These are phyloP conservation scores for Chlorella ohadii DNA, from an alignment of 139 green algal genomes.

Conservation along the genomic window DNA sequence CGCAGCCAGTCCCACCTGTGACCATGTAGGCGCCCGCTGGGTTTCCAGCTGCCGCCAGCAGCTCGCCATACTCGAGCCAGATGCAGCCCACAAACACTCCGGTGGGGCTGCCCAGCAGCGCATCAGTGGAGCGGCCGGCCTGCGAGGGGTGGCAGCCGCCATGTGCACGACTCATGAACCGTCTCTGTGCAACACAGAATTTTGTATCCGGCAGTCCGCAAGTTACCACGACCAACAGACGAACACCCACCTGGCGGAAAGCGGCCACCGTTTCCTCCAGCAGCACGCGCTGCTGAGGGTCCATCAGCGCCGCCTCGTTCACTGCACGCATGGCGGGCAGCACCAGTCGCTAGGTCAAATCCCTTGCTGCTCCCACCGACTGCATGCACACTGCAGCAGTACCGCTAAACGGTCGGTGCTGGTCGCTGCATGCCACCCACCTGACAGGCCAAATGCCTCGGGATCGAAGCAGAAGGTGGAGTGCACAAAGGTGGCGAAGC, in stretches of 20 bases:
- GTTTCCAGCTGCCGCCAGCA: constrained; percentile 58
- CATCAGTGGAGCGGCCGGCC: constrained; percentile 10
- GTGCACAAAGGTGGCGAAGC: constrained; percentile 75
- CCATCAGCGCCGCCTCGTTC: constrained; percentile 76
- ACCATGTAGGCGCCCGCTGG: constrained; percentile 74
- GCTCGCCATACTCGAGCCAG: constrained; percentile 74
- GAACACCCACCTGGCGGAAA: constrained; percentile 6
- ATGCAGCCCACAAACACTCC: constrained; percentile 81
- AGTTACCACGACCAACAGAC: too few relatives aligned
- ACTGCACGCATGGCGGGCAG: neutral
- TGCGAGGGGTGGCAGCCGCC: too few relatives aligned
- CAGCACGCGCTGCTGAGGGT: constrained; percentile 84
- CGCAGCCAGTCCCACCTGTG: constrained; percentile 48
- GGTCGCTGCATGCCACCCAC: neutral
- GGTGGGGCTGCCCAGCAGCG: constrained; percentile 53
- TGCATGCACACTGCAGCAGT: too few relatives aligned
- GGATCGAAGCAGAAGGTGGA: constrained; percentile 76
- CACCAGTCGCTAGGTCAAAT: too few relatives aligned
- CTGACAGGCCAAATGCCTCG: constrained; percentile 65
- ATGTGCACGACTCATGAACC: neutral
- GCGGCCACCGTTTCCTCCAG: constrained; percentile 60
- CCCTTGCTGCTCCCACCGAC: too few relatives aligned
- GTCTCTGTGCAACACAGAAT: too few relatives aligned
- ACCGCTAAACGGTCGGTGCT: too few relatives aligned
- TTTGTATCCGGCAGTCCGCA: too few relatives aligned